Conservation (phyloP, 495 filamentous ascomycete genomes). For the Opeltia flavorubescens region DNA sequence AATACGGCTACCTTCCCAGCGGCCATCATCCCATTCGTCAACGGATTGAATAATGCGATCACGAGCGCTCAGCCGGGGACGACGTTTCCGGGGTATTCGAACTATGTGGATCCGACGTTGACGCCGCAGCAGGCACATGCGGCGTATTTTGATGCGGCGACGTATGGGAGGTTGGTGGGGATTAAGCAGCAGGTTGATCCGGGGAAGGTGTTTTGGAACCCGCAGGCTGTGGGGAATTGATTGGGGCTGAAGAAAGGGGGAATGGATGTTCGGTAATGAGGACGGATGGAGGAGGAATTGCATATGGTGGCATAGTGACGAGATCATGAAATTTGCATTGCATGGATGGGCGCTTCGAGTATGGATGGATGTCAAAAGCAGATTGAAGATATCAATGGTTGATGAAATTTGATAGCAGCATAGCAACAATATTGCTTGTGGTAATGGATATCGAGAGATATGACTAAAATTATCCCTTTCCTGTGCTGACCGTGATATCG, state of each 20-base stretch:
- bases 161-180: constrained; percentile 27
- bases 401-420: too few relatives aligned
- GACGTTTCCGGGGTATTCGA: constrained; percentile 40
- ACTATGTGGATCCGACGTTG: constrained; percentile 48
- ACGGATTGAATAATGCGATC: constrained; percentile 21
- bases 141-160: constrained; percentile 33
- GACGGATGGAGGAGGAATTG: neutral
- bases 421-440: too few relatives aligned
- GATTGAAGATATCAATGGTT: too few relatives aligned
- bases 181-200: constrained; percentile 45
- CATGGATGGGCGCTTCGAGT: neutral
- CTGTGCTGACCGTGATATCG: too few relatives aligned
- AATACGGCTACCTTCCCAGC: constrained; percentile 21
- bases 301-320: neutral
- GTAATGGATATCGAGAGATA: too few relatives aligned
- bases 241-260: neutral
- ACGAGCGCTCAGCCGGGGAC: constrained; percentile 22
- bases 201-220: constrained; percentile 44
- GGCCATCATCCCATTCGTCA: constrained; percentile 31
- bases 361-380: too few relatives aligned
- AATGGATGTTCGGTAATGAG: neutral
- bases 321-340: neutral
- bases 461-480: too few relatives aligned
- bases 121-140: constrained; percentile 22
- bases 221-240: constrained; percentile 37